A percentile compares a stretch with the other conserved stretches of the same genome.
These are phyloP conservation scores for Maudiozyma saulgeensis DNA, from an alignment of 805 yeast species.

Conservation along the genomic window DNA sequence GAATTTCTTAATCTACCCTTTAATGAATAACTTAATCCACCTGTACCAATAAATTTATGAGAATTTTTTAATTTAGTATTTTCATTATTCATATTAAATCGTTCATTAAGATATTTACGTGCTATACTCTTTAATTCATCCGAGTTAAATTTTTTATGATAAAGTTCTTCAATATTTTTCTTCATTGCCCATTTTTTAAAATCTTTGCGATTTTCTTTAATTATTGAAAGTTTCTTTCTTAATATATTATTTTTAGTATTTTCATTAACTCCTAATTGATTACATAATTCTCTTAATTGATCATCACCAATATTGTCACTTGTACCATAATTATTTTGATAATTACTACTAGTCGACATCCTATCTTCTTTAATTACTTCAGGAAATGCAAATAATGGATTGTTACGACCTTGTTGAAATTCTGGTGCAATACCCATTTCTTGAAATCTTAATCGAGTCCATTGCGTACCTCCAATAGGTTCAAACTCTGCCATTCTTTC, in stretches of 20 bases:
- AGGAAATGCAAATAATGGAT: constrained; percentile 28
- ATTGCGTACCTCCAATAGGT: constrained; percentile 44
- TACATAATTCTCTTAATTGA: constrained; percentile 6
- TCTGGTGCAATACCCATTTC: constrained; percentile 46
- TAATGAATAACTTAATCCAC: constrained; percentile 63
- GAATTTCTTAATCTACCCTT: constrained; percentile 59
- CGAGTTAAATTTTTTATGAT: constrained; percentile 21
- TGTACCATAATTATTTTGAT: not conserved
- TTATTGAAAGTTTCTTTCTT: not conserved
- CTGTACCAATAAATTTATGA: constrained; percentile 49
- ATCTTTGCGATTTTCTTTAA: constrained; percentile 32
- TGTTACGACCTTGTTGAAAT: constrained; percentile 18
- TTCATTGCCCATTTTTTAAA: constrained; percentile 47
- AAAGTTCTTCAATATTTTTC: constrained; percentile 37
- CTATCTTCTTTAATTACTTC: constrained; percentile 1
- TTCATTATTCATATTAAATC: not conserved
- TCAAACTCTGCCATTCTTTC: constrained; percentile 66
- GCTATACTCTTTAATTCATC: constrained; percentile 32
- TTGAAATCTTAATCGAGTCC: constrained; percentile 56
- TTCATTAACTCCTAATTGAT: constrained; percentile 4
- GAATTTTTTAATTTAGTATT: constrained; percentile 8
- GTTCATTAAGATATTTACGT: constrained; percentile 32
- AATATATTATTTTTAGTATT: constrained; percentile 1
- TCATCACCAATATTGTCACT: constrained; percentile 2
- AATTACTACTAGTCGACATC: not conserved